These are phyloP conservation scores for Hordeum pubiflorum DNA, from an alignment of 202 grass and related monocot species.

Conservation along the genomic window DNA sequence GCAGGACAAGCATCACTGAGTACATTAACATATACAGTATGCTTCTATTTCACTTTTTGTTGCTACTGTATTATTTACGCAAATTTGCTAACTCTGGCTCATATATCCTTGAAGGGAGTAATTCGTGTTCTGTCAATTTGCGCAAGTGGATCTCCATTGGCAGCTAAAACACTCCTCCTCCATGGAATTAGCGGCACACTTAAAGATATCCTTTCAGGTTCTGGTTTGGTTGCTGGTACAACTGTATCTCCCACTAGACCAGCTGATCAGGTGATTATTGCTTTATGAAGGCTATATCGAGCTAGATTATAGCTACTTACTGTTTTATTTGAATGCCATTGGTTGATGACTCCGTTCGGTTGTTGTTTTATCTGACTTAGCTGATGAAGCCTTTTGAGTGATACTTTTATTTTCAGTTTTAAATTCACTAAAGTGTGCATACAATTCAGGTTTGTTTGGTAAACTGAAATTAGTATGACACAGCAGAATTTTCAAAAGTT, in stretches of 20 bases:
- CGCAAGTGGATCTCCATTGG: slow-evolving; percentile 63
- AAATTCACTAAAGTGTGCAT: background rate
- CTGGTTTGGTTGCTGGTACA: slow-evolving; percentile 57
- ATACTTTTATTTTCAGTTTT: background rate
- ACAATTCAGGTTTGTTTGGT: background rate
- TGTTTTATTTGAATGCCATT: background rate
- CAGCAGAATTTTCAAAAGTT: background rate
- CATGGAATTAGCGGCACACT: slow-evolving; percentile 74
- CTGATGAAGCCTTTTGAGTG: background rate
- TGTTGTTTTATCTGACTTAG: background rate
- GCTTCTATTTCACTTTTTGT: background rate
- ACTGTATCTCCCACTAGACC: slow-evolving; percentile 68
- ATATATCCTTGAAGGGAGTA: slow-evolving; percentile 48
- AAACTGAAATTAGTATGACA: background rate
- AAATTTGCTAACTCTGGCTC: background rate
- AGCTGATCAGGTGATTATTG: slow-evolving; percentile 60
- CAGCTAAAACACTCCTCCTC: slow-evolving; percentile 80
- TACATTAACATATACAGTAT: slow-evolving; percentile 77
- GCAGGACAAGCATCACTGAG: slow-evolving; percentile 68
- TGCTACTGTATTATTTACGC: slow-evolving; percentile 1
- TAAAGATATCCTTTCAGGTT: slow-evolving; percentile 81
- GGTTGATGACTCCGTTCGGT: background rate
- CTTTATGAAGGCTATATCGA: background rate
- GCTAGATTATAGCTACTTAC: background rate
- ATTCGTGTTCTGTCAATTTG: slow-evolving; percentile 79